These are phyloP conservation scores for Licmophora abbreviata DNA, from an alignment of 108 stramenopile genomes.

Conservation along the genomic window DNA sequence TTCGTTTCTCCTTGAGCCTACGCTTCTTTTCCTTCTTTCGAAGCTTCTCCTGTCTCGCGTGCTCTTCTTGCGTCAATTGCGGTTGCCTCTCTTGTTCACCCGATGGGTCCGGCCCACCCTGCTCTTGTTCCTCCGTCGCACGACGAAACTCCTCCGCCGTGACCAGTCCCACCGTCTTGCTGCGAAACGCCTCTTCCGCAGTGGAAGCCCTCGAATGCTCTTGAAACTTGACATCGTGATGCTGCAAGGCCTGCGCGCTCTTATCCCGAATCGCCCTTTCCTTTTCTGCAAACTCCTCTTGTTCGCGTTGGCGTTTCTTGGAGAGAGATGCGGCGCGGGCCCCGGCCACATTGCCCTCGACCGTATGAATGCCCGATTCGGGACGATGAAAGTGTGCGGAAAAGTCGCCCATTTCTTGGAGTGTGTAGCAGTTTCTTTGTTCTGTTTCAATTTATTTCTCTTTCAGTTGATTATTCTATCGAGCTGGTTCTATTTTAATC, in stretches of 20 bases:
- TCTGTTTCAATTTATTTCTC: too few relatives aligned
- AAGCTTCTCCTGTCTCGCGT: background rate
- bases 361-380: slow-evolving; percentile 73
- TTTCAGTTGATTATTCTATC: too few relatives aligned
- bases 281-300: slow-evolving; percentile 60
- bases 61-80: background rate
- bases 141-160: slow-evolving; percentile 73
- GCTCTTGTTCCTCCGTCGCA: slow-evolving; percentile 34
- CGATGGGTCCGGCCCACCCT: too few relatives aligned
- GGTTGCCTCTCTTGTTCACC: background rate
- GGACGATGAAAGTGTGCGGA: slow-evolving; percentile 64
- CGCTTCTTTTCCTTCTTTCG: slow-evolving; percentile 36
- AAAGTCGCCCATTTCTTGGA: slow-evolving; percentile 78
- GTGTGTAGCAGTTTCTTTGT: too few relatives aligned
- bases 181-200: slow-evolving; percentile 46
- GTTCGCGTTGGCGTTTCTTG: slow-evolving; percentile 59
- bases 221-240: slow-evolving; percentile 41
- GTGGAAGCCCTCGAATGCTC: slow-evolving; percentile 18
- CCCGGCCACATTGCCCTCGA: slow-evolving; percentile 83
- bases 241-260: slow-evolving; percentile 21
- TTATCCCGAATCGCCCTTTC: slow-evolving; percentile 43
- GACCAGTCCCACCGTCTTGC: slow-evolving; percentile 77
- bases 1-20: slow-evolving; percentile 49
- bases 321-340: slow-evolving; percentile 62
- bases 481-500: too few relatives aligned